These are phyloP conservation scores for Chrysosphaeria jannelii DNA, from an alignment of 2,329 filamentous ascomycete genomes.

Conservation along the genomic window DNA sequence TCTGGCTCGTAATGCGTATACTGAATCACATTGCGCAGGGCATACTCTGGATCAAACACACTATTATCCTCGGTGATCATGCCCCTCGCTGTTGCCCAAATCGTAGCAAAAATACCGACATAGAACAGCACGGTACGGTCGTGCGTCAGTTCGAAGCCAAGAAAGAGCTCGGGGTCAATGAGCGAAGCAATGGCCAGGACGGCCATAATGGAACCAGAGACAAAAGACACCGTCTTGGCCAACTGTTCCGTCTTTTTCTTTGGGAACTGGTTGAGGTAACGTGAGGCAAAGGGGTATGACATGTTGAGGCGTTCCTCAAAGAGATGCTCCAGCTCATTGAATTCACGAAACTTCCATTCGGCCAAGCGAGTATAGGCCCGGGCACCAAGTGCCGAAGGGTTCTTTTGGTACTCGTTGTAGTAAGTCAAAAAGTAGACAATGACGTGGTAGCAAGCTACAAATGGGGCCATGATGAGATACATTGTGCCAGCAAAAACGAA, in stretches of 20 bases:
- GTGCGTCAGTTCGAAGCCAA: conserved; percentile 71
- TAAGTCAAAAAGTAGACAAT: conserved; percentile 85
- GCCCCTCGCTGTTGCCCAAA: conserved; percentile 62
- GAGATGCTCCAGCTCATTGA: conserved; percentile 83
- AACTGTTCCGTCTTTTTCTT: conserved; percentile 78
- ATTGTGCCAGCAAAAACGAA: conserved; percentile 63
- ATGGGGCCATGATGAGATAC: conserved; percentile 63
- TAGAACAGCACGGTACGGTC: conserved; percentile 81
- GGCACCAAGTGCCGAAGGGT: conserved; percentile 61
- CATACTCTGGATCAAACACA: conserved; percentile 78
- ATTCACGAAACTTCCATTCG: conserved; percentile 95
- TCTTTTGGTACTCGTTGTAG: conserved; percentile 92
- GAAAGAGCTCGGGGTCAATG: conserved; percentile 71
- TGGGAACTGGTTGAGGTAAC: conserved; percentile 86
- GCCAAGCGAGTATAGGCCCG: conserved; percentile 78
- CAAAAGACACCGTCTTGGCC: conserved; percentile 59
- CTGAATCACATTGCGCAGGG: conserved; percentile 63
- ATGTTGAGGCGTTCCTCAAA: conserved; percentile 77
- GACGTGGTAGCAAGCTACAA: conserved; percentile 61
- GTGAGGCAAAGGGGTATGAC: conserved; percentile 76
- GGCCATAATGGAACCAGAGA: conserved; percentile 60
- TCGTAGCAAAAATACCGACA: conserved; percentile 47
- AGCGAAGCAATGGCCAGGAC: conserved; percentile 61
- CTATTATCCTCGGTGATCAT: conserved; percentile 64
- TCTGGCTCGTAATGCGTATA: conserved; percentile 79